A percentile compares a stretch with the other conserved stretches of the same genome.
Conservation (phyloP, 768 basidiomycete species). For the Mycena metata region DNA sequence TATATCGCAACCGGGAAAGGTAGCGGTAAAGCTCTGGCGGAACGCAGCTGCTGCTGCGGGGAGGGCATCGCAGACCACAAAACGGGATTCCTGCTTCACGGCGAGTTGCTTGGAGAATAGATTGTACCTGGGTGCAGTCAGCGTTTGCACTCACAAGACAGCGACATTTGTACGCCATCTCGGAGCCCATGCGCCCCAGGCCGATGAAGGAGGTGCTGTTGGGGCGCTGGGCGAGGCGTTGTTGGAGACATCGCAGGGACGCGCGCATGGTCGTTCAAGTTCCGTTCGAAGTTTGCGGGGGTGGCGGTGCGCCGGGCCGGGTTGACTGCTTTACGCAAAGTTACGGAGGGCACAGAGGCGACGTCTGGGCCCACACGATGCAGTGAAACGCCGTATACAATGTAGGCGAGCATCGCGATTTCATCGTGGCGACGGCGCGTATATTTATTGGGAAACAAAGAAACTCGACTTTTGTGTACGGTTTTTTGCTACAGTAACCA, state of each 20-base stretch:
- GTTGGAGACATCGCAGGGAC: constrained; percentile 59
- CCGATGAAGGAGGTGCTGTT: constrained; percentile 84
- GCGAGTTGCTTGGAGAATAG: constrained; percentile 81
- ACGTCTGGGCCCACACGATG: no score
- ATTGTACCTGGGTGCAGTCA: constrained; percentile 63
- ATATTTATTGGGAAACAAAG: no score
- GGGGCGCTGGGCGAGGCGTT: constrained; percentile 52
- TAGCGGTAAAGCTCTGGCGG: constrained; percentile 63
- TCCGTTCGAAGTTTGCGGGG: no score
- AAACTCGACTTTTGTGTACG: no score
- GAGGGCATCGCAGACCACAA: constrained; percentile 85
- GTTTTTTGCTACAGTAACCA: no score
- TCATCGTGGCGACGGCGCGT: no score
- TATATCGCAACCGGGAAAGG: constrained; percentile 73
- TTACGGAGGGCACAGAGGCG: no score
- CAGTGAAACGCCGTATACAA: no score
- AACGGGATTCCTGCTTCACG: constrained; percentile 65
- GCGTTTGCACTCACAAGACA: background rate
- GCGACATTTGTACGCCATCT: constrained; percentile 67
- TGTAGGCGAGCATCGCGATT: no score
- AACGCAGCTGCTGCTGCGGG: constrained; percentile 72
- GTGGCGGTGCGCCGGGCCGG: no score
- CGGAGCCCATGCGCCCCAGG: constrained; percentile 89
- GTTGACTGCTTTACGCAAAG: no score
- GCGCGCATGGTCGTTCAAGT: constrained; percentile 61